These are phyloP conservation scores for Leonotis leonurus DNA, from an alignment of 257 asterid genomes.

Conservation along the genomic window DNA sequence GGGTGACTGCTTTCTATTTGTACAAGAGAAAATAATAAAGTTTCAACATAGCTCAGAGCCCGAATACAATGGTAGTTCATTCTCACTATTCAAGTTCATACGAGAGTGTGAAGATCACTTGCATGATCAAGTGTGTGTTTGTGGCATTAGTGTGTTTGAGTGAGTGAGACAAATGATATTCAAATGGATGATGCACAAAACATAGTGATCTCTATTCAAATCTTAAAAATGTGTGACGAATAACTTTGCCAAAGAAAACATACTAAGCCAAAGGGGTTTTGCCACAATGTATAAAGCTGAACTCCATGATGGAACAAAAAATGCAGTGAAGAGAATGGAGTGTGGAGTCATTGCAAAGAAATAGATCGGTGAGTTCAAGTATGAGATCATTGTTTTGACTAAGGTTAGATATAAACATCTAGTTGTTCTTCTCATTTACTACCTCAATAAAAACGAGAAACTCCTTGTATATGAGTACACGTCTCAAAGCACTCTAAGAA, in stretches of 20 bases:
- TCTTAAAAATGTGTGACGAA: conserved; percentile 66
- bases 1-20: conserved; percentile 50
- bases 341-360: conserved; percentile 70
- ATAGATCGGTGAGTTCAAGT: conserved; percentile 70
- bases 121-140: conserved; percentile 77
- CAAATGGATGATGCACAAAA: conserved; percentile 91
- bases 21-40: conserved; percentile 60
- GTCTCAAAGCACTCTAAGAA: conserved; percentile 91
- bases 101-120: conserved; percentile 70
- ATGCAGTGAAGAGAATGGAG: conserved; percentile 94
- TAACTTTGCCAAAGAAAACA: conserved; percentile 59
- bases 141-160: conserved; percentile 43
- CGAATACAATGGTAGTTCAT: conserved; percentile 65
- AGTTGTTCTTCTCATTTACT: conserved; percentile 85
- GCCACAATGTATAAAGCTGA: conserved; percentile 89
- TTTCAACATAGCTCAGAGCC: conserved; percentile 74
- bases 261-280: conserved; percentile 80
- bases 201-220: conserved; percentile 88
- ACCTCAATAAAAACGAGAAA: conserved; percentile 83
- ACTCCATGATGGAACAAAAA: conserved; percentile 82
- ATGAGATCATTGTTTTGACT: conserved; percentile 86
- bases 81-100: conserved; percentile 84
- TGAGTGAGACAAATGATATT: conserved; percentile 44
- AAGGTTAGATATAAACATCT: conserved; percentile 87
- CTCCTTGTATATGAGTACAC: conserved; percentile 83